These are phyloP conservation scores for Solanum bulbocastanum DNA, from an alignment of 257 asterid species.

Conservation along the genomic window DNA sequence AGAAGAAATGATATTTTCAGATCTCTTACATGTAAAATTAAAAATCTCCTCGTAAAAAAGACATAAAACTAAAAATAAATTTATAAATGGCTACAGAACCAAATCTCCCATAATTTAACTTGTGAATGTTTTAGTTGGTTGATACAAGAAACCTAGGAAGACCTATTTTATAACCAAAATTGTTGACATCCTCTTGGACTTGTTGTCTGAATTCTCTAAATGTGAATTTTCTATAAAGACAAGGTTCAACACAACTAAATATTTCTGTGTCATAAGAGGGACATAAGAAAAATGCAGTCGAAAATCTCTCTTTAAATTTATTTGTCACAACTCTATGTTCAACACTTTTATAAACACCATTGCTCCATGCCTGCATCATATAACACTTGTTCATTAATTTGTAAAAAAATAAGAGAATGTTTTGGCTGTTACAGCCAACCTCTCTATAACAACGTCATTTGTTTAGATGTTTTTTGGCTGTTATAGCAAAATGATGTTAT, in stretches of 20 bases:
- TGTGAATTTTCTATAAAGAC: slow-evolving; percentile 55
- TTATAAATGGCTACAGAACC: neutral
- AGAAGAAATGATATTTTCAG: neutral
- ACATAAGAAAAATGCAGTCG: slow-evolving; percentile 75
- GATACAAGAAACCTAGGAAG: slow-evolving; percentile 46
- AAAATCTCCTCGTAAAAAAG: neutral
- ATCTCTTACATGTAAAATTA: neutral
- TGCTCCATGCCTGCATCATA: slow-evolving; percentile 87
- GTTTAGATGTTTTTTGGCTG: neutral
- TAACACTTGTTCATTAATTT: neutral
- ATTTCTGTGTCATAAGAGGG: slow-evolving; percentile 68
- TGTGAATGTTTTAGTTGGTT: neutral
- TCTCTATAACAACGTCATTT: neutral
- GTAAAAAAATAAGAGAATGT: too few relatives aligned
- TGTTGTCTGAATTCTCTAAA: slow-evolving; percentile 69
- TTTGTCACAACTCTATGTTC: slow-evolving; percentile 85
- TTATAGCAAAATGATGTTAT: neutral
- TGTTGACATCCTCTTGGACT: slow-evolving; percentile 69
- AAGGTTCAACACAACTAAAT: slow-evolving; percentile 32
- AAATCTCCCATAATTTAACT: neutral
- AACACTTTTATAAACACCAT: slow-evolving; percentile 66
- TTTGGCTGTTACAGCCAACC: too few relatives aligned
- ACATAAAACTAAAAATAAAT: neutral
- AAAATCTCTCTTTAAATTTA: slow-evolving; percentile 53
- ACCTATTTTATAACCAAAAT: slow-evolving; percentile 69